Evolutionary conservation across 495 filamentous ascomycete species (phyloP), one percentile per base, ranked within the genome.

Genomic region (Glonium stellatum): DNA sequence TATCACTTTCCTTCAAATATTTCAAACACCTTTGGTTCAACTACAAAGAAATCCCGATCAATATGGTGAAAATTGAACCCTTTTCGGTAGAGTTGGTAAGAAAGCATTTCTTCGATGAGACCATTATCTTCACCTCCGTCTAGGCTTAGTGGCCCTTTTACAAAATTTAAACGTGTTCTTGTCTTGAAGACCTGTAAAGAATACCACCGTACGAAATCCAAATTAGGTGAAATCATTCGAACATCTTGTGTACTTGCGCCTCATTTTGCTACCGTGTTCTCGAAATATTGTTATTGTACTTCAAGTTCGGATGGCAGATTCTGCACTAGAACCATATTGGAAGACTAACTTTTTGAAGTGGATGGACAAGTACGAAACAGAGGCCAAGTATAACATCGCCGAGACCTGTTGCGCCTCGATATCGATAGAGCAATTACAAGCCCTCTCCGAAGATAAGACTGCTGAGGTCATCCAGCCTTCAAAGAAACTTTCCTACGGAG

Each of bases 321-420:
- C 19, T 23, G 13, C 39, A 4, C 4, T 44, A 11, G 10, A 4
- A 1, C 11, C 0, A 15, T 51, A 1, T 22, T 18, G 22, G 15
- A 22, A 48, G 44, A 48, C 48, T 52, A 47, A 55, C 54, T 5
- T 21, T 4, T 44, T 37, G 12, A 56, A 95, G 84, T 96, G 90
- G 89, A 95, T 96, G 90, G 87, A 93, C 78, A 75, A 80, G 54
- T 84, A 91, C 71, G 89, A 96, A 65, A 80, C 70, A 9, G 85
- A 79, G 4, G 84, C 84, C 13, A 85, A 87, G 31, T 82, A 90
- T 70, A 95, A 96, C 70, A 82, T 91, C 50, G 89, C 89, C 60
- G 91, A 96, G 71, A 93, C 91, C 1, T 96, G 91, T 72, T 86
- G 81, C 46, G 84, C 87, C 13, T 90, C 89, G 8, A 79, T 95